These are phyloP conservation scores for Pythium chondricola DNA, from an alignment of 352 stramenopile genomes.

Conservation along the genomic window DNA sequence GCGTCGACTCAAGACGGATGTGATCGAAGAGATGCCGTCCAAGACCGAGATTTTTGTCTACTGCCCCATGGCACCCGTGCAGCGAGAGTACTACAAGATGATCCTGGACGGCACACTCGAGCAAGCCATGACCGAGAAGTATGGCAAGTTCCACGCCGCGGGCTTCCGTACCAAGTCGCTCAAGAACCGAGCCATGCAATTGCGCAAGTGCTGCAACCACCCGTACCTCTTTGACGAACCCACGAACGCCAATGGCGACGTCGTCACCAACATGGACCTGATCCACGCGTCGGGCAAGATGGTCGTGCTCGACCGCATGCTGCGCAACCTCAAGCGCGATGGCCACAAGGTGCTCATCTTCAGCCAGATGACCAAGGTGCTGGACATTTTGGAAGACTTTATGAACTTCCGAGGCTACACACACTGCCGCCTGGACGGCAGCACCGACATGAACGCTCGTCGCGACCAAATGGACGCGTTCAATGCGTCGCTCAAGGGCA, in stretches of 20 bases:
- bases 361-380: constrained; percentile 96
- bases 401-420: constrained; percentile 80
- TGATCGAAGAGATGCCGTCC: constrained; percentile 89
- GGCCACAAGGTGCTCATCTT: constrained; percentile 99
- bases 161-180: constrained; percentile 49
- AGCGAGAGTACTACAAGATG: constrained; percentile 93
- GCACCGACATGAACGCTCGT: constrained; percentile 88
- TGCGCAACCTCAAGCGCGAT: constrained; percentile 91
- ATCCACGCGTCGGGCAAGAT: constrained; percentile 96
- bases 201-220: constrained; percentile 87
- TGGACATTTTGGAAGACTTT: constrained; percentile 98
- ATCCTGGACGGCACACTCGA: constrained; percentile 88
- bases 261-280: constrained; percentile 83
- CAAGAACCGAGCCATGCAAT: constrained; percentile 73
- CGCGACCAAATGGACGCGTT: constrained; percentile 97
- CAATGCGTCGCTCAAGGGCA: constrained; percentile 57
- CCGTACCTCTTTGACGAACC: constrained; percentile 87
- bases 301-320: constrained; percentile 97
- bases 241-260: constrained; percentile 37
- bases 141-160: constrained; percentile 49
- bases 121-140: constrained; percentile 79
- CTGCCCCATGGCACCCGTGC: constrained; percentile 91
- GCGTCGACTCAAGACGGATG: constrained; percentile 93
- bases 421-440: constrained; percentile 97
- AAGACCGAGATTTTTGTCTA: constrained; percentile 99